Percentiles rank a stretch among this genome's conserved stretches.
These are phyloP conservation scores for Cicer pinnatifidum DNA, from an alignment of 306 rosid species.

Conservation along the genomic window DNA sequence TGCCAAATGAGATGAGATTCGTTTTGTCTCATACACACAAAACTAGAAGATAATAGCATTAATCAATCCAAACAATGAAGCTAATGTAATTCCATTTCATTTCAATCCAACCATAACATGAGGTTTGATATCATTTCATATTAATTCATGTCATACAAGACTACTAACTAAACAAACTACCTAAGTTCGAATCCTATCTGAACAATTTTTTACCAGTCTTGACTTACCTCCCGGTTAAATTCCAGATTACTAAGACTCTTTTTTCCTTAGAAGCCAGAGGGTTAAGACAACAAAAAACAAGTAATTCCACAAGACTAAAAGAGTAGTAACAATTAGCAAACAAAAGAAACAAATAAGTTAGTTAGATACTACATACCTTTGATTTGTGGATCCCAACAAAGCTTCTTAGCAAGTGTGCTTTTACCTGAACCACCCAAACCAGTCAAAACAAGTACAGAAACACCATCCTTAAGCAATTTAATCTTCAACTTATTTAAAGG, in stretches of 20 bases:
- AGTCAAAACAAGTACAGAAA: constrained; percentile 49
- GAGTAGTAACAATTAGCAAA: not conserved
- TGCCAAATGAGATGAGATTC: not conserved
- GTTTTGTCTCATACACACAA: not conserved
- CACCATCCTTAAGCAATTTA: constrained; percentile 48
- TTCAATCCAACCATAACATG: not conserved
- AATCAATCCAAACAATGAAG: not conserved
- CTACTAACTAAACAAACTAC: not conserved
- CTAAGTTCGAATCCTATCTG: too few species aligned
- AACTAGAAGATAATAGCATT: not conserved
- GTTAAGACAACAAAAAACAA: not conserved
- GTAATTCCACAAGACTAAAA: constrained; percentile 7
- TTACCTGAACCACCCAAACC: constrained; percentile 76
- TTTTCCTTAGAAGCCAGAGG: too few species aligned
- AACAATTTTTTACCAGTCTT: too few species aligned
- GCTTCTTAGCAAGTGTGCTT: constrained; percentile 59
- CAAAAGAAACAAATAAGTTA: not conserved
- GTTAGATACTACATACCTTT: constrained; percentile 45
- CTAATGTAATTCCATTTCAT: not conserved
- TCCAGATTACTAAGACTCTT: too few species aligned
- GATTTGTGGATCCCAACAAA: constrained; percentile 54
- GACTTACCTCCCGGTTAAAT: too few species aligned
- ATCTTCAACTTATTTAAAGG: constrained; percentile 48
- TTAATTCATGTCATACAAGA: constrained; percentile 28
- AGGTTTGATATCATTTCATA: not conserved